phyloP scores from a whole-genome alignment of 352 stramenopile species.

The Phytophthora niederhauseri region DNA sequence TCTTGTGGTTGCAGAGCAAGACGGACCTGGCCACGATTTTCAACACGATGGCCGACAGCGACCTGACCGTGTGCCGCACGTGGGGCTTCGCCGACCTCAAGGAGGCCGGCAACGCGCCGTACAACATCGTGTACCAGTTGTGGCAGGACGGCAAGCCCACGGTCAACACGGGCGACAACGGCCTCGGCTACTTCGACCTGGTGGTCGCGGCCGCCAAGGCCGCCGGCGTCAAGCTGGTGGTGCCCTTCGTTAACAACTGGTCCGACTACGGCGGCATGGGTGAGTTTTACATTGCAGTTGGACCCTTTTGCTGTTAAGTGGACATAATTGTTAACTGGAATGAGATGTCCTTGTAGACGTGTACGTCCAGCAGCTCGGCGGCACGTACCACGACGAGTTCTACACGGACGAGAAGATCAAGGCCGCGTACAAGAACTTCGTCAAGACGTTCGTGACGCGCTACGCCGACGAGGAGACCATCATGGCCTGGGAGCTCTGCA shows the following conservation, averaged over 20 bases:
- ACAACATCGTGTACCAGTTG: slow-evolving; percentile 34
- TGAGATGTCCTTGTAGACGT: slow-evolving; percentile 15
- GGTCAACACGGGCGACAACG: slow-evolving; percentile 28
- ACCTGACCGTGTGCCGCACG: slow-evolving; percentile 30
- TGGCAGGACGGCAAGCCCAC: slow-evolving; percentile 26
- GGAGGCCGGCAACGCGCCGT: slow-evolving; percentile 11
- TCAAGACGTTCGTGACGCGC: slow-evolving; percentile 28
- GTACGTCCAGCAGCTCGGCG: slow-evolving; percentile 33
- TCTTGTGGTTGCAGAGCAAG: slow-evolving; percentile 13
- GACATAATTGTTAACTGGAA: neutral
- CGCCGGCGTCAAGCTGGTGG: slow-evolving; percentile 33
- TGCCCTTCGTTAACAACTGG: slow-evolving; percentile 35
- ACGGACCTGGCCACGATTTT: slow-evolving; percentile 30
- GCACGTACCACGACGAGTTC: slow-evolving; percentile 37
- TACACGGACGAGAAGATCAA: slow-evolving; percentile 34
- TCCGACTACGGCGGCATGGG: slow-evolving; percentile 36
- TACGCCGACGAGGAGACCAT: slow-evolving; percentile 30
- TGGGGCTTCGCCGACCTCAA: slow-evolving; percentile 31
- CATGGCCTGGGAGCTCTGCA: slow-evolving; percentile 35
- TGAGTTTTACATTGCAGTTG: slow-evolving; percentile 7
- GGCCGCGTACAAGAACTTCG: slow-evolving; percentile 32
- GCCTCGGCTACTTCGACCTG: slow-evolving; percentile 28
- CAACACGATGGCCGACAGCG: slow-evolving; percentile 25
- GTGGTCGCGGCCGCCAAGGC: slow-evolving; percentile 28
- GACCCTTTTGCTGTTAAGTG: neutral